Conservation (phyloP, 768 basidiomycete species). For the Trametes punicea region DNA sequence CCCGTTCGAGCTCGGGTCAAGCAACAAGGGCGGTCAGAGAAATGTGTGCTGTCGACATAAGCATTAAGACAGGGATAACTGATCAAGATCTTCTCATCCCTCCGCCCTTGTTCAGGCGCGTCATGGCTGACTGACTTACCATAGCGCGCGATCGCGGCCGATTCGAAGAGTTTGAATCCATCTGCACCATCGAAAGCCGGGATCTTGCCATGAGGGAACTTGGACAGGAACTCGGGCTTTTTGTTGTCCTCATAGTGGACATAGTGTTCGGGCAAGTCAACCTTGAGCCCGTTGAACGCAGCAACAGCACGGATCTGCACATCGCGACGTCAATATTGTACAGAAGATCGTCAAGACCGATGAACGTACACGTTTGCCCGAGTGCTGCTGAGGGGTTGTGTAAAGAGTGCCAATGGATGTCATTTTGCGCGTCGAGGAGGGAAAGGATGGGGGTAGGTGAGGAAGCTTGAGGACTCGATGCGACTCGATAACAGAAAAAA, state of each 20-base stretch:
- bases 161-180: slow-evolving; percentile 79
- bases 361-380: slow-evolving; percentile 48
- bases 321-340: background rate
- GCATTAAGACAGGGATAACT: slow-evolving; percentile 76
- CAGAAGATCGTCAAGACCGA: background rate
- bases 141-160: slow-evolving; percentile 79
- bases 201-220: slow-evolving; percentile 82
- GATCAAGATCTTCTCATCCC: slow-evolving; percentile 46
- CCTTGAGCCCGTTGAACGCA: slow-evolving; percentile 54
- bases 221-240: slow-evolving; percentile 63
- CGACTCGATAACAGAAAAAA: slow-evolving; percentile 19
- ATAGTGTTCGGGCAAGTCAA: slow-evolving; percentile 53
- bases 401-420: slow-evolving; percentile 64
- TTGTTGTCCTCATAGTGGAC: slow-evolving; percentile 64
- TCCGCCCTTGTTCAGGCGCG: background rate
- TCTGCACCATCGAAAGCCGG: slow-evolving; percentile 76
- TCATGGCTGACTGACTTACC: slow-evolving; percentile 52
- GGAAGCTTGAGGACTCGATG: slow-evolving; percentile 7
- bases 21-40: slow-evolving; percentile 32
- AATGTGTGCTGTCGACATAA: slow-evolving; percentile 30
- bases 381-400: slow-evolving; percentile 40
- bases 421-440: slow-evolving; percentile 38
- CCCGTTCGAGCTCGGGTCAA: slow-evolving; percentile 16
- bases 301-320: slow-evolving; percentile 52
- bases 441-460: slow-evolving; percentile 27